A percentile compares a stretch with the other conserved stretches of the same genome.
phyloP scores from a whole-genome alignment of 441 rosid genomes.

The Isatis lusitanica region DNA sequence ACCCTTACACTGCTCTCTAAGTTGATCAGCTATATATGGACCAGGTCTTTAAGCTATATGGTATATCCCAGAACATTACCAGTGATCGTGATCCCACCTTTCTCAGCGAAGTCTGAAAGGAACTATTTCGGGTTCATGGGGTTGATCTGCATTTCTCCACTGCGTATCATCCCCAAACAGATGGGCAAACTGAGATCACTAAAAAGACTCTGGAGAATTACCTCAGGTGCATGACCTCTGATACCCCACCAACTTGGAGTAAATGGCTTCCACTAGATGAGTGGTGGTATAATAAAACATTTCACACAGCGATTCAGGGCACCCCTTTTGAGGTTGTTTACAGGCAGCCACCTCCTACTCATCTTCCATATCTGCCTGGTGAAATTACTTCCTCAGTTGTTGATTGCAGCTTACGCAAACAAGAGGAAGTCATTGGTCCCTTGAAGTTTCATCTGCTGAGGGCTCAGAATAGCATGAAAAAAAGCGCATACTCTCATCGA shows the following conservation, averaged over 20 bases:
- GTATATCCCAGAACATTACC: neutral
- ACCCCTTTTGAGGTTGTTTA: neutral
- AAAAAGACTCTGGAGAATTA: neutral
- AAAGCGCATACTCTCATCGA: neutral
- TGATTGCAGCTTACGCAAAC: neutral
- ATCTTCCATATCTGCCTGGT: no score
- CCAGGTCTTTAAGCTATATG: neutral
- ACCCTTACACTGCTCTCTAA: neutral
- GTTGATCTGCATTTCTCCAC: neutral
- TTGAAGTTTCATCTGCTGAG: neutral
- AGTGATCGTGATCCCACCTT: neutral
- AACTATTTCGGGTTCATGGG: neutral
- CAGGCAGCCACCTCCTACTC: no score
- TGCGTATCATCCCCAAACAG: no score
- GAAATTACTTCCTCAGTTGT: neutral
- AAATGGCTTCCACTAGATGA: neutral
- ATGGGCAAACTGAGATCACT: neutral
- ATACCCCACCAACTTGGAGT: neutral
- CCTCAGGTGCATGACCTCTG: neutral
- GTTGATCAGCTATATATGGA: neutral
- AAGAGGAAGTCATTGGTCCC: no score
- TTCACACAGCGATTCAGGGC: neutral
- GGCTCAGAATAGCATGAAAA: neutral
- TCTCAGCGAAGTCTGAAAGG: neutral
- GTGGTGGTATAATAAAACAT: neutral